Evolutionary conservation across 257 asterid species (phyloP), one percentile per base, ranked within the genome.

Genomic region (Cinchona pubescens): DNA sequence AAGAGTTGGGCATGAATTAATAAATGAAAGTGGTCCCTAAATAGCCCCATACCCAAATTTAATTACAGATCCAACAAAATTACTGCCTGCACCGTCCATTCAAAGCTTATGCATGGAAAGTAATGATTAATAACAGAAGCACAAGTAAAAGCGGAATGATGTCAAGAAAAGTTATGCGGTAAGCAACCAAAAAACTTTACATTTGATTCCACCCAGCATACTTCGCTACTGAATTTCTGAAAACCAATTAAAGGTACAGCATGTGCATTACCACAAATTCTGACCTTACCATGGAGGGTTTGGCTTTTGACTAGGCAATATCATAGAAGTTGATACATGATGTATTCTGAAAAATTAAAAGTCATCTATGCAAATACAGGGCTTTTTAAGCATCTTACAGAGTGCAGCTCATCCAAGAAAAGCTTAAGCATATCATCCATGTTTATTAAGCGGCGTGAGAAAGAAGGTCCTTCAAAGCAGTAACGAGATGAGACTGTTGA

Each of bases 391-490:
- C 32, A 62, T 30, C 67, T 69, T 62, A 53, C 32, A 32, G 42
- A 30, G n/a, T n/a, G 46, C 53, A 30, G 21, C 32, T 72, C 32
- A 34, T 38, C 63, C 29, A 18, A 43, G 29, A 43, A 71, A n/a
- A 27, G 46, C 75, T 49, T 19, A 30, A 68, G 14, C 29, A 21
- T 21, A 58, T 37, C 18, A 23, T 48, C 6, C 12, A 29, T 3
- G 48, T 73, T 42, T 75, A n/a, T 74, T 85, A 86, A 82, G 73
- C 60, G 84, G n/a, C 58, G 85, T 0, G 85, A 78, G 3, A 66
- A 78, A 78, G 91, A 79, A 23, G 90, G 93, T 30, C 89, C 96
- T 5, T 80, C 87, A 77, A 87, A 89, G 58, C 96, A 80, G 79
- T 92, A 88, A 68, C 90, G 87, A n/a, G 82, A 78, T 16, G 92